These are phyloP conservation scores for Salvia sclarea DNA, from an alignment of 305 asterid genomes.

Conservation along the genomic window DNA sequence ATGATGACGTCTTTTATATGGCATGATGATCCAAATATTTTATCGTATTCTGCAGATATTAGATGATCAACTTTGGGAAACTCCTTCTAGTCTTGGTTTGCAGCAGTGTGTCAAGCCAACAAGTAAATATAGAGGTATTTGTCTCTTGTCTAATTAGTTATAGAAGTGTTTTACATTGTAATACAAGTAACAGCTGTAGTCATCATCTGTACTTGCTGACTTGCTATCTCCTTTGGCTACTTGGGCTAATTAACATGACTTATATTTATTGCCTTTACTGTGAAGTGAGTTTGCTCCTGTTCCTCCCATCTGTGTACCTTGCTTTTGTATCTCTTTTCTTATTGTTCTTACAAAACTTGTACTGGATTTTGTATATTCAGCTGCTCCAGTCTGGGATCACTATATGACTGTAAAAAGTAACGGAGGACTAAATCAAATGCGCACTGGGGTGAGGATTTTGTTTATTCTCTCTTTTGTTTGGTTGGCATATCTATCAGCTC, in stretches of 20 bases:
- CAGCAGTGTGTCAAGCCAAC: slow-evolving; percentile 70
- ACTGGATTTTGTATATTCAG: slow-evolving; percentile 46
- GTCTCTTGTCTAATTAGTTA: slow-evolving; percentile 28
- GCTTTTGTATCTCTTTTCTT: background rate
- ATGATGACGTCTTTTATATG: slow-evolving; percentile 10
- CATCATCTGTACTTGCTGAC: slow-evolving; percentile 1
- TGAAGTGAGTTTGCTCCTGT: slow-evolving; percentile 25
- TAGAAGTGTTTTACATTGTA: slow-evolving; percentile 9
- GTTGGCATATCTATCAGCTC: slow-evolving; percentile 15
- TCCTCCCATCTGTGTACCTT: slow-evolving; percentile 7
- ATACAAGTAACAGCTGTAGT: background rate
- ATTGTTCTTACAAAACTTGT: slow-evolving; percentile 16
- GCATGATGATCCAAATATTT: slow-evolving; percentile 2
- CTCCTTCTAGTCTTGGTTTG: slow-evolving; percentile 59
- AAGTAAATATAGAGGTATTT: slow-evolving; percentile 65
- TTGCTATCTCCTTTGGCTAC: slow-evolving; percentile 10
- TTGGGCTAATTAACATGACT: slow-evolving; percentile 15
- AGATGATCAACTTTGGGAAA: slow-evolving; percentile 61
- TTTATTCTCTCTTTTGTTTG: slow-evolving; percentile 22
- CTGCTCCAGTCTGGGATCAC: slow-evolving; percentile 50
- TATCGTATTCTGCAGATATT: slow-evolving; percentile 45
- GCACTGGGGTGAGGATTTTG: slow-evolving; percentile 69
- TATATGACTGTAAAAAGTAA: slow-evolving; percentile 87
- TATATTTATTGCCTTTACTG: slow-evolving; percentile 13
- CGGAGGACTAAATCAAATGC: slow-evolving; percentile 97